A percentile compares a stretch with the other conserved stretches of the same genome.
phyloP scores from a whole-genome alignment of 768 basidiomycete species.

The Mycena pura region DNA sequence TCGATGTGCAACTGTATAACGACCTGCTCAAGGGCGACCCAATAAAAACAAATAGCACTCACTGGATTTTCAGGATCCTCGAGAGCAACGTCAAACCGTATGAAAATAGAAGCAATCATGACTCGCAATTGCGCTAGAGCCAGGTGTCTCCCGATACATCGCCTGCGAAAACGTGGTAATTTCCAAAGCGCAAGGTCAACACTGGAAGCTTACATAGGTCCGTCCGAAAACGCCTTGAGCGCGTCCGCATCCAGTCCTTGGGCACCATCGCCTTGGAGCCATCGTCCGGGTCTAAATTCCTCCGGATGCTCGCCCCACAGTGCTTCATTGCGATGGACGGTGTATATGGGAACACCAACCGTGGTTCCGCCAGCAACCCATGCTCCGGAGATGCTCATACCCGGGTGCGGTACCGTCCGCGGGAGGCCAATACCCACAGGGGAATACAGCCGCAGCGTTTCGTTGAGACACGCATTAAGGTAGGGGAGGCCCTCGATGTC shows the following conservation, averaged over 20 bases:
- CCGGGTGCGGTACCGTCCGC: slow-evolving; percentile 58
- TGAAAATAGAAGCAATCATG: slow-evolving; percentile 63
- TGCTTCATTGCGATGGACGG: slow-evolving; percentile 57
- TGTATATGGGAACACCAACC: slow-evolving; percentile 65
- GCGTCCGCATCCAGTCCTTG: slow-evolving; percentile 41
- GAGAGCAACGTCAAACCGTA: slow-evolving; percentile 60
- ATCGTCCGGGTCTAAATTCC: slow-evolving; percentile 63
- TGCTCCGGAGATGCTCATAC: slow-evolving; percentile 46
- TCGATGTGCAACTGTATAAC: slow-evolving; percentile 8
- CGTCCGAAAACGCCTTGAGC: slow-evolving; percentile 69
- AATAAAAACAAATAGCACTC: slow-evolving; percentile 14
- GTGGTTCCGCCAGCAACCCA: slow-evolving; percentile 58
- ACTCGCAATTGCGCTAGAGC: slow-evolving; percentile 63
- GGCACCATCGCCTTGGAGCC: slow-evolving; percentile 59
- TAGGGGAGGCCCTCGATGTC: slow-evolving; percentile 60
- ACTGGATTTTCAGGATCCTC: slow-evolving; percentile 50
- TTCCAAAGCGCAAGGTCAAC: background rate
- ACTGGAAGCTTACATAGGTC: slow-evolving; percentile 52
- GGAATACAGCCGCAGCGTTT: slow-evolving; percentile 66
- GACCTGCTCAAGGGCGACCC: background rate
- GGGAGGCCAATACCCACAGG: slow-evolving; percentile 70
- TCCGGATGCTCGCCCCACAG: slow-evolving; percentile 68
- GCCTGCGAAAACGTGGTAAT: background rate
- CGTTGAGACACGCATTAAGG: slow-evolving; percentile 67
- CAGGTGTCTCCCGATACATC: slow-evolving; percentile 64